These are phyloP conservation scores for Hyphodiscus hymeniophilus DNA, from an alignment of 495 filamentous ascomycete species.

Conservation along the genomic window DNA sequence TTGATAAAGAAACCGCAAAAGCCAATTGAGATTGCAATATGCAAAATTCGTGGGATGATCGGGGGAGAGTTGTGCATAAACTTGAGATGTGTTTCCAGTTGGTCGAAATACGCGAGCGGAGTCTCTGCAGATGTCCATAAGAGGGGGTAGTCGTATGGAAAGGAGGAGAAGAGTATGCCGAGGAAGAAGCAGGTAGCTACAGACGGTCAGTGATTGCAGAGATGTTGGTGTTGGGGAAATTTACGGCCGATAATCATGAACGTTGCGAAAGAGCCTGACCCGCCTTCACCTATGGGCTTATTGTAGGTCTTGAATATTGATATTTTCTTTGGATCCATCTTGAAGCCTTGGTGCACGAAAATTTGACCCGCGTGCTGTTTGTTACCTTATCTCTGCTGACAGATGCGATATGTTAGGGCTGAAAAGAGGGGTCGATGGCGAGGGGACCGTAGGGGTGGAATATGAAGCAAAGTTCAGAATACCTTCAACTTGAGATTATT, in stretches of 20 bases:
- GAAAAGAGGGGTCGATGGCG: neutral
- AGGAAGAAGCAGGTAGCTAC: conserved; percentile 65
- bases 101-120: conserved; percentile 57
- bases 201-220: conserved; percentile 3
- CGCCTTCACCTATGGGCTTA: conserved; percentile 20
- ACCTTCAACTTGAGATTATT: too few relatives aligned
- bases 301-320: conserved; percentile 25
- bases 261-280: conserved; percentile 65
- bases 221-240: conserved; percentile 23
- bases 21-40: conserved; percentile 84
- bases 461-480: too few relatives aligned
- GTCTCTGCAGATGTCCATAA: conserved; percentile 73
- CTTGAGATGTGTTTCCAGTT: conserved; percentile 77
- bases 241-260: conserved; percentile 93
- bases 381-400: conserved; percentile 7
- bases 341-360: neutral
- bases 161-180: conserved; percentile 92
- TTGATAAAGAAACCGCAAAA: conserved; percentile 87
- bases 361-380: neutral
- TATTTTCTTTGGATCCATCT: conserved; percentile 20
- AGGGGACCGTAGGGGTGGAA: neutral
- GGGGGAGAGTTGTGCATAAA: conserved; percentile 83
- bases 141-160: conserved; percentile 96
- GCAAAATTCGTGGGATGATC: conserved; percentile 83
- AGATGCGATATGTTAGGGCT: too few relatives aligned